These are phyloP conservation scores for Suillus plorans DNA, from an alignment of 768 basidiomycete species.

Conservation along the genomic window DNA sequence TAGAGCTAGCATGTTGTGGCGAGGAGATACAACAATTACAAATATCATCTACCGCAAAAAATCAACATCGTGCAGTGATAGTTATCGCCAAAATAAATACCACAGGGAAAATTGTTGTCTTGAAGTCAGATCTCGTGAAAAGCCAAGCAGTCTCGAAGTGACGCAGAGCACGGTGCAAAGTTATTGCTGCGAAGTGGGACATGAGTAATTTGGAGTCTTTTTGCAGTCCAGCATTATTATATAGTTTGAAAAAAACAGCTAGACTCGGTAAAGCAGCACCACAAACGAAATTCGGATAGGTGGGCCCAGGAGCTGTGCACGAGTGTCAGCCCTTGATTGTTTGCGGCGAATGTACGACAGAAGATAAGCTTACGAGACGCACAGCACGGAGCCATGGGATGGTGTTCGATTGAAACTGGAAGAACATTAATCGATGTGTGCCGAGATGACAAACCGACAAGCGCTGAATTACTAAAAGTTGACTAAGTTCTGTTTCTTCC, in stretches of 20 bases:
- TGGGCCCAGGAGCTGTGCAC: neutral
- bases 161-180: neutral
- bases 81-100: constrained; percentile 16
- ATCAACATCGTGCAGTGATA: neutral
- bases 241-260: neutral
- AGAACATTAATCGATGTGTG: neutral
- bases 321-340: too few species aligned
- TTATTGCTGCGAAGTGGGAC: neutral
- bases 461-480: neutral
- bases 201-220: neutral
- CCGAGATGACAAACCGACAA: neutral
- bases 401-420: neutral
- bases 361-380: too few species aligned
- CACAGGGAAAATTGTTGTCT: constrained; percentile 34
- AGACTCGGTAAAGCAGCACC: too few species aligned
- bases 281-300: neutral
- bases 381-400: too few species aligned
- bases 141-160: constrained; percentile 30
- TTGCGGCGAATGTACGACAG: too few species aligned
- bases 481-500: neutral
- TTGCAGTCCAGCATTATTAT: neutral
- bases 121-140: constrained; percentile 36
- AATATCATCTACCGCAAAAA: constrained; percentile 12
- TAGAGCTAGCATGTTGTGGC: neutral
- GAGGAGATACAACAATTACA: constrained; percentile 6